phyloP scores from a whole-genome alignment of 2,329 filamentous ascomycete genomes.

The Coniochaeta sp. region DNA sequence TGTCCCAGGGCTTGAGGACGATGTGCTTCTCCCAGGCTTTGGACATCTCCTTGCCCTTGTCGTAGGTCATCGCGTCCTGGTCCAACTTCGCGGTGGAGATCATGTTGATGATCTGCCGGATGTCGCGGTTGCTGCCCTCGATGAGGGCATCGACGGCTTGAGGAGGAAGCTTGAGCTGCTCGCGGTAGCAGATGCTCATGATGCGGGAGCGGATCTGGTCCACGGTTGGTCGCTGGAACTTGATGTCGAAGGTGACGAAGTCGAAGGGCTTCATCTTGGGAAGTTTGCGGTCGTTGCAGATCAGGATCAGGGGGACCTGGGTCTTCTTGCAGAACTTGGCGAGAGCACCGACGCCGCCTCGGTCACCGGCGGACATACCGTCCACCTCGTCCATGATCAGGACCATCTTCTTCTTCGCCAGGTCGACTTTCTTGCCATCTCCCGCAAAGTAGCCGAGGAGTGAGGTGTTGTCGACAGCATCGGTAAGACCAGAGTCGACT shows the following conservation, averaged over 20 bases:
- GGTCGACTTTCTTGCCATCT: constrained; percentile 73
- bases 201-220: constrained; percentile 88
- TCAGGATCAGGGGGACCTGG: constrained; percentile 88
- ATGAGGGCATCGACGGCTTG: constrained; percentile 88
- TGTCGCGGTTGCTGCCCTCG: constrained; percentile 91
- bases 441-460: constrained; percentile 84
- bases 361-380: constrained; percentile 95
- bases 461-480: constrained; percentile 90
- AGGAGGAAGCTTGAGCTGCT: constrained; percentile 77
- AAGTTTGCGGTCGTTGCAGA: constrained; percentile 88
- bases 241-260: constrained; percentile 72
- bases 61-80: constrained; percentile 69
- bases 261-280: constrained; percentile 99
- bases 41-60: constrained; percentile 86
- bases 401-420: constrained; percentile 83
- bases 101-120: constrained; percentile 98
- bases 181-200: constrained; percentile 89
- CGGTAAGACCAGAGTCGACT: constrained; percentile 77
- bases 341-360: constrained; percentile 88
- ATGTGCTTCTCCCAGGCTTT: constrained; percentile 99
- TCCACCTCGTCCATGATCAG: constrained; percentile 99
- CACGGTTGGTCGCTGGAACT: constrained; percentile 81
- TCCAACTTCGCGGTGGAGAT: constrained; percentile 89
- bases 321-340: constrained; percentile 95
- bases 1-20: constrained; percentile 96